Conservation (phyloP, 2,329 filamentous ascomycete genomes). For the Acephala macrosclerotiorum region DNA sequence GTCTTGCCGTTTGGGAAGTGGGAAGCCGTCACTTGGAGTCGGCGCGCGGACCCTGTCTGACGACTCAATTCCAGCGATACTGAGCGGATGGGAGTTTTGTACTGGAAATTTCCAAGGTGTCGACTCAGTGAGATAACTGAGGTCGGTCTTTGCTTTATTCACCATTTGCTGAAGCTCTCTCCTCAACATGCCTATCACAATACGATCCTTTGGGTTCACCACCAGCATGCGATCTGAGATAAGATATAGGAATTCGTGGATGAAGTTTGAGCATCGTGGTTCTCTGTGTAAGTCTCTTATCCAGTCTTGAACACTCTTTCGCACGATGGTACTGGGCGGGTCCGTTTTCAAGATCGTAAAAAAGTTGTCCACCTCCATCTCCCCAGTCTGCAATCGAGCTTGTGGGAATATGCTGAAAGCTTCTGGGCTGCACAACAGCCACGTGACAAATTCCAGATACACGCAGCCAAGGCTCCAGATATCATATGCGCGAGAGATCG, state of each 20-base stretch:
- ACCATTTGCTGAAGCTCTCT: conserved; percentile 10
- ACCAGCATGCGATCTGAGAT: conserved; percentile 22
- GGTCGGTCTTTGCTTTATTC: conserved; percentile 5
- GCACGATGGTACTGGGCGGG: neutral
- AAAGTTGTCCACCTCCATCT: conserved; percentile 15
- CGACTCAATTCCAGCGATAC: conserved; percentile 1
- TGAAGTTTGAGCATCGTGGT: conserved; percentile 20
- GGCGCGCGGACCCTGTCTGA: neutral
- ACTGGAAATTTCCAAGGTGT: neutral
- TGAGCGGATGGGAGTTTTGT: conserved; percentile 6
- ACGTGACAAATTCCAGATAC: conserved; percentile 41
- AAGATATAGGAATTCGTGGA: conserved; percentile 27
- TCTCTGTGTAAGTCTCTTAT: conserved; percentile 22
- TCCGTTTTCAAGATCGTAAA: conserved; percentile 12
- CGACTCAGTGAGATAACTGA: conserved; percentile 16
- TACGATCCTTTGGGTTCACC: conserved; percentile 15
- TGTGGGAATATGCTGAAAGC: conserved; percentile 3
- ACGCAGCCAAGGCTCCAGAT: conserved; percentile 45
- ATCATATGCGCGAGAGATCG: conserved; percentile 31
- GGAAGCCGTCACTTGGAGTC: neutral
- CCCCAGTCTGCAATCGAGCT: neutral
- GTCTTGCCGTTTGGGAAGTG: neutral
- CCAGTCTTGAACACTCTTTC: conserved; percentile 18
- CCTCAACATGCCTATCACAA: conserved; percentile 18
- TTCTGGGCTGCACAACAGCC: conserved; percentile 36